These are phyloP conservation scores for Podospora sp. DNA, from an alignment of 495 filamentous ascomycete genomes.

Conservation along the genomic window DNA sequence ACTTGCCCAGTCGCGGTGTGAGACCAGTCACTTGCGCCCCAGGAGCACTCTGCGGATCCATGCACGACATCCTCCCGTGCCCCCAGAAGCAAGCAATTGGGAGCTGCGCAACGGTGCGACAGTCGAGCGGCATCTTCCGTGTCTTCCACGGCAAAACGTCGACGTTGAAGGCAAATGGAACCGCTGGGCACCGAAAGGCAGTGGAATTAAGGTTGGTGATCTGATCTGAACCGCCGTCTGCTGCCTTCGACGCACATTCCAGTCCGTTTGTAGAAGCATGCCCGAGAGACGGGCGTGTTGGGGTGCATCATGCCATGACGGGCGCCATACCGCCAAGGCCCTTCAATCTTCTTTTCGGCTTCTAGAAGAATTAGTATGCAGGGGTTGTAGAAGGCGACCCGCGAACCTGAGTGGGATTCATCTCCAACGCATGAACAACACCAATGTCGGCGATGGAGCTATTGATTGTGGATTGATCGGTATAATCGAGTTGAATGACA, in stretches of 20 bases:
- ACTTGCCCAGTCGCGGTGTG: neutral
- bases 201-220: slow-evolving; percentile 36
- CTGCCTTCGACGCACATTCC: slow-evolving; percentile 23
- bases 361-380: slow-evolving; percentile 27
- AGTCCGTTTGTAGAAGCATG: slow-evolving; percentile 37
- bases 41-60: slow-evolving; percentile 3
- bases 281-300: slow-evolving; percentile 23
- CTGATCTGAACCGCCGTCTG: slow-evolving; percentile 25
- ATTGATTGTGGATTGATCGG: slow-evolving; percentile 1
- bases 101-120: neutral
- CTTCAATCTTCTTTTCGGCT: slow-evolving; percentile 22
- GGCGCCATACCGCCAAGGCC: slow-evolving; percentile 26
- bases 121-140: neutral
- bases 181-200: neutral
- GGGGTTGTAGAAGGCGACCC: slow-evolving; percentile 17
- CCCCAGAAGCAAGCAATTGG: slow-evolving; percentile 4
- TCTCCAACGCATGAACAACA: slow-evolving; percentile 15
- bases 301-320: slow-evolving; percentile 27
- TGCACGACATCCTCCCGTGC: slow-evolving; percentile 8
- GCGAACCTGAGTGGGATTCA: slow-evolving; percentile 13
- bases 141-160: neutral
- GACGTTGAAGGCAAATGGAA: neutral
- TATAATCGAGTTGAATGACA: neutral
- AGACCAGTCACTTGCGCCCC: neutral
- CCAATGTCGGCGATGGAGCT: neutral